A percentile compares a stretch with the other conserved stretches of the same genome.
phyloP scores from a whole-genome alignment of 805 yeast species.

The Yamadazyma scolyti region DNA sequence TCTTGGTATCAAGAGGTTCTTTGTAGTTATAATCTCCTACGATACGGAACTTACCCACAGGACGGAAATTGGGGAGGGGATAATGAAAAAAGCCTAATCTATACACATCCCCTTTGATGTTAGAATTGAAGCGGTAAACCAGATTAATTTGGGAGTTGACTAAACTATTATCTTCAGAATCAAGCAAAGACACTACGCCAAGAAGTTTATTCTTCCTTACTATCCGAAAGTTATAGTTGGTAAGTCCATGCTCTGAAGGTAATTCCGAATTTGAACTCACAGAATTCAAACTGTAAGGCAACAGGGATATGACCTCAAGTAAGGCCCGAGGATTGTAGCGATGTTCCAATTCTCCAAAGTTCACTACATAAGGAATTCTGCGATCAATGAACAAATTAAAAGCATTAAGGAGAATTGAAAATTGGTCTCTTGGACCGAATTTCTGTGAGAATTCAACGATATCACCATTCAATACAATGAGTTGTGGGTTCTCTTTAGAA shows the following conservation, averaged over 20 bases:
- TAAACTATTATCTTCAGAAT: slow-evolving; percentile 25
- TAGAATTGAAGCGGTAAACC: slow-evolving; percentile 24
- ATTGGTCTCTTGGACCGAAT: not conserved
- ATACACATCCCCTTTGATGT: slow-evolving; percentile 8
- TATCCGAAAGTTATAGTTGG: slow-evolving; percentile 33
- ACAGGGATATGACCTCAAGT: slow-evolving; percentile 25
- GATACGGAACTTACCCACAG: slow-evolving; percentile 32
- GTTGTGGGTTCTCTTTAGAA: slow-evolving; percentile 25
- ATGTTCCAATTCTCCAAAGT: slow-evolving; percentile 37
- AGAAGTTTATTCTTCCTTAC: slow-evolving; percentile 7
- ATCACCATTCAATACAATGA: slow-evolving; percentile 40
- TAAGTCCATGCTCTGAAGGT: slow-evolving; percentile 27
- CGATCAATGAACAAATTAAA: slow-evolving; percentile 26
- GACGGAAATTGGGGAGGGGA: slow-evolving; percentile 42
- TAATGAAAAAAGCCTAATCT: slow-evolving; percentile 37
- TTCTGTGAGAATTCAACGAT: slow-evolving; percentile 22
- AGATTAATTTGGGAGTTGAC: slow-evolving; percentile 31
- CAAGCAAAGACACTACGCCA: slow-evolving; percentile 32
- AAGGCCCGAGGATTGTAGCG: slow-evolving; percentile 13
- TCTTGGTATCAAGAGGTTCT: slow-evolving; percentile 26
- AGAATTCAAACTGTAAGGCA: slow-evolving; percentile 35
- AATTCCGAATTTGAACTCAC: too few relatives aligned
- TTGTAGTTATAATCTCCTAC: slow-evolving; percentile 38
- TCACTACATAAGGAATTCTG: slow-evolving; percentile 29
- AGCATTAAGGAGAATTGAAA: slow-evolving; percentile 21